phyloP scores from a whole-genome alignment of 805 yeast species.

The Hermanozyma aechmeae region DNA sequence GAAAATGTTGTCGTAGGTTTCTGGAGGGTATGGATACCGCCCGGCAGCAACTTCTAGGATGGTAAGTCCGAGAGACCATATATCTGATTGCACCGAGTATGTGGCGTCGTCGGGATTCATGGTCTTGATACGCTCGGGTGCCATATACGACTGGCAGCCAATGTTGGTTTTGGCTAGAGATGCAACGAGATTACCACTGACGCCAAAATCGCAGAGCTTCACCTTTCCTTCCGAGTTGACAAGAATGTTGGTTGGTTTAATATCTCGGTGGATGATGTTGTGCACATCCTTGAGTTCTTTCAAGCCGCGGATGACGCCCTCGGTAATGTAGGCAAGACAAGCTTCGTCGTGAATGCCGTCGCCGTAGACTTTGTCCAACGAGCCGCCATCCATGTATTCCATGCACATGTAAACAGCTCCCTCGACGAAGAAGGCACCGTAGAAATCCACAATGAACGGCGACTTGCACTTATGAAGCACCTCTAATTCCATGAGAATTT shows the following conservation, averaged over 20 bases:
- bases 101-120: slow-evolving; percentile 65
- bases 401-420: slow-evolving; percentile 98
- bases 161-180: slow-evolving; percentile 91
- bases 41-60: slow-evolving; percentile 87
- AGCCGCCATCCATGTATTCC: slow-evolving; percentile 97
- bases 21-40: slow-evolving; percentile 92
- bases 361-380: slow-evolving; percentile 77
- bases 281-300: slow-evolving; percentile 80
- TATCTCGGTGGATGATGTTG: slow-evolving; percentile 92
- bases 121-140: slow-evolving; percentile 88
- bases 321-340: slow-evolving; percentile 70
- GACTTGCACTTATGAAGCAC: slow-evolving; percentile 85
- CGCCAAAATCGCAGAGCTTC: slow-evolving; percentile 94
- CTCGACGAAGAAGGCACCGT: slow-evolving; percentile 95
- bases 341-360: slow-evolving; percentile 56
- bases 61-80: slow-evolving; percentile 89
- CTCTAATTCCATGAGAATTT: slow-evolving; percentile 93
- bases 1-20: slow-evolving; percentile 81
- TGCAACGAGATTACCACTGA: slow-evolving; percentile 89
- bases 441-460: slow-evolving; percentile 89
- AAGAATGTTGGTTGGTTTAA: slow-evolving; percentile 89
- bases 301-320: slow-evolving; percentile 72
- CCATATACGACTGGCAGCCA: slow-evolving; percentile 98
- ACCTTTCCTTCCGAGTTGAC: slow-evolving; percentile 79
- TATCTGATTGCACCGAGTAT: slow-evolving; percentile 88